Base-by-base conservation (phyloP, 2,329 filamentous ascomycete species). In the Pseudogymnoascus sp. region DNA sequence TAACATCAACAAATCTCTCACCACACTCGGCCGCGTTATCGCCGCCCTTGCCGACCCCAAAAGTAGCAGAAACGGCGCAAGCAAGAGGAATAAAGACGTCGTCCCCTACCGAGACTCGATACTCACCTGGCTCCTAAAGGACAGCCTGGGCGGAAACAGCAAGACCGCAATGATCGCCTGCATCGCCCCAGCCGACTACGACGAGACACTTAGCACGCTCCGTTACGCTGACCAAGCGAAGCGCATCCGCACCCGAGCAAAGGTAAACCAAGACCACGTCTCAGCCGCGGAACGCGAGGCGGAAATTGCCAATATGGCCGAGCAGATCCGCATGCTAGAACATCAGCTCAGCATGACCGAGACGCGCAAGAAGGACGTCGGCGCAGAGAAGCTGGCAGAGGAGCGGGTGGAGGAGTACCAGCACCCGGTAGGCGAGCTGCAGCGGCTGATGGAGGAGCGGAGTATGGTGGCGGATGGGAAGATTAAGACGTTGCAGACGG, bases 161-260 rank as follows among this genome's bases (percentile, higher is more conserved):
- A 99, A 97, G 77, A 99, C 95, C 8, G 95, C 95, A 65, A 99
- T 99, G 95, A 97, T 99, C 70, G 95, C 95, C 7, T 97, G 95
- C 74, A 96, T 99, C 69, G 88, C 92, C 4, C 95, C 95, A 0
- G 88, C 90, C 0, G 95, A 99, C 77, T 97, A 99, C 73, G 95
- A 99, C 63, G 95, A 99, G 75, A 99, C 95, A 0, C 83, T 99
- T 1, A 96, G 91, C 2, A 99, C 95, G 0, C 85, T 99, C 11
- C 91, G 95, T 38, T 99, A 99, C 75, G 95, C 95, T 18, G 93
- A 99, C 75, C 93, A 97, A 76, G 95, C 95, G 65, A 99, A 99
- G 80, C 89, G 90, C 63, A 99, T 99, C 78, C 91, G 93, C 71
- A 97, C 93, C 35, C 88, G 91, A 60, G 95, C 95, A 25, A 87